Conservation (phyloP, 1,284 basidiomycete species). For the Xerocomus amazonicus region DNA sequence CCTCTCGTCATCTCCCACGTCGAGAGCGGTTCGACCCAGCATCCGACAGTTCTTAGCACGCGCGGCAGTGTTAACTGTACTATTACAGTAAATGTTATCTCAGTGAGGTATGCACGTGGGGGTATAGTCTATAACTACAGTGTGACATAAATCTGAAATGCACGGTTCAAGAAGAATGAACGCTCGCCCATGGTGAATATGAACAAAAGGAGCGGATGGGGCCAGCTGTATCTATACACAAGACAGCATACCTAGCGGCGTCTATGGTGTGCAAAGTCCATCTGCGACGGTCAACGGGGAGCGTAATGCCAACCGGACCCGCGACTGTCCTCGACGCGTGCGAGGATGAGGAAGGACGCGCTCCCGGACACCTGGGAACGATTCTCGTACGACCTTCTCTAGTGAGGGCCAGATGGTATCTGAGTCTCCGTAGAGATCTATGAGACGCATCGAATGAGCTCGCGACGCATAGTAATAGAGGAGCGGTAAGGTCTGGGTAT, state of each 20-base stretch:
- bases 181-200: slow-evolving; percentile 1
- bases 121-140: slow-evolving; percentile 11
- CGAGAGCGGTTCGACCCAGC: background rate
- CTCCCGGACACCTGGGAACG: slow-evolving; percentile 14
- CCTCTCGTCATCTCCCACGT: background rate
- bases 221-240: background rate
- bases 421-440: slow-evolving; percentile 26
- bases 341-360: slow-evolving; percentile 9
- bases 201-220: slow-evolving; percentile 11
- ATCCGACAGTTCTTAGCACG: no score
- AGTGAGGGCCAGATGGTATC: slow-evolving; percentile 24
- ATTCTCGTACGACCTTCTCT: slow-evolving; percentile 20
- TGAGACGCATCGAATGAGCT: slow-evolving; percentile 28
- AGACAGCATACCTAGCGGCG: background rate
- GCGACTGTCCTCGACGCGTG: slow-evolving; percentile 20
- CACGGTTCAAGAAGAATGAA: slow-evolving; percentile 14
- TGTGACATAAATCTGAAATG: slow-evolving; percentile 21
- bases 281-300: slow-evolving; percentile 12
- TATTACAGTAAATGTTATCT: slow-evolving; percentile 5
- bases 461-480: slow-evolving; percentile 67
- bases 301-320: slow-evolving; percentile 13
- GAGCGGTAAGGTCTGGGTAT: slow-evolving; percentile 80
- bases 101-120: slow-evolving; percentile 5
- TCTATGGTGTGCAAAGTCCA: slow-evolving; percentile 17
- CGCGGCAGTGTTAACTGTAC: slow-evolving; percentile 2